phyloP scores from a whole-genome alignment of 2,329 filamentous ascomycete species.

The Tolypocladium paradoxum region DNA sequence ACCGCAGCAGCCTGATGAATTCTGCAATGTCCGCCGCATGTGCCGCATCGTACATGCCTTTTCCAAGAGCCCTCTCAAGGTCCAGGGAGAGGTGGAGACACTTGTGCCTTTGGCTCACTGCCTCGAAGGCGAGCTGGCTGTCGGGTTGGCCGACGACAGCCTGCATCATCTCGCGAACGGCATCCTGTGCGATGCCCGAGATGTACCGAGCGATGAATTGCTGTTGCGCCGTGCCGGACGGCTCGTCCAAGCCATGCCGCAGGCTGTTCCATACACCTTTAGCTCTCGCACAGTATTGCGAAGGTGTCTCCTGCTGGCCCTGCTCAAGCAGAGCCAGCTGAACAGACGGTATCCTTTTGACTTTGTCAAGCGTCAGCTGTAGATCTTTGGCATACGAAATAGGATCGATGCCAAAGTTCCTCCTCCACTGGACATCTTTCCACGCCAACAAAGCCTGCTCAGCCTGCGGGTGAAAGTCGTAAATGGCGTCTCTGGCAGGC shows the following conservation, averaged over 20 bases:
- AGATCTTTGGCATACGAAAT: conserved; percentile 42
- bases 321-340: conserved; percentile 45
- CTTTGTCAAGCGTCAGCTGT: conserved; percentile 31
- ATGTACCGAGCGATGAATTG: conserved; percentile 34
- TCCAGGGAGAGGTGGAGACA: conserved; percentile 44
- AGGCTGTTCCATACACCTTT: conserved; percentile 21
- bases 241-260: conserved; percentile 20
- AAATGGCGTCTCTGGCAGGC: conserved; percentile 9
- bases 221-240: conserved; percentile 1
- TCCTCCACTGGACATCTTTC: conserved; percentile 29
- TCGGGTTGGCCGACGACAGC: conserved; percentile 6
- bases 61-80: conserved; percentile 42
- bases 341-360: conserved; percentile 41
- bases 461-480: conserved; percentile 14
- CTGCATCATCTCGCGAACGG: conserved; percentile 32
- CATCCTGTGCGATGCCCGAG: conserved; percentile 36
- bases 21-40: conserved; percentile 26
- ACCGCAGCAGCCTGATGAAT: conserved; percentile 41
- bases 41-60: conserved; percentile 30
- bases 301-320: conserved; percentile 37
- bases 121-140: conserved; percentile 21
- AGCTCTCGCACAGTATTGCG: conserved; percentile 37
- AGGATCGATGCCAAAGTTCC: conserved; percentile 33
- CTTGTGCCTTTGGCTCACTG: conserved; percentile 39
- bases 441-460: conserved; percentile 31